Base-by-base conservation (phyloP, 2,329 filamentous ascomycete genomes). In the Tolypocladium sp. region DNA sequence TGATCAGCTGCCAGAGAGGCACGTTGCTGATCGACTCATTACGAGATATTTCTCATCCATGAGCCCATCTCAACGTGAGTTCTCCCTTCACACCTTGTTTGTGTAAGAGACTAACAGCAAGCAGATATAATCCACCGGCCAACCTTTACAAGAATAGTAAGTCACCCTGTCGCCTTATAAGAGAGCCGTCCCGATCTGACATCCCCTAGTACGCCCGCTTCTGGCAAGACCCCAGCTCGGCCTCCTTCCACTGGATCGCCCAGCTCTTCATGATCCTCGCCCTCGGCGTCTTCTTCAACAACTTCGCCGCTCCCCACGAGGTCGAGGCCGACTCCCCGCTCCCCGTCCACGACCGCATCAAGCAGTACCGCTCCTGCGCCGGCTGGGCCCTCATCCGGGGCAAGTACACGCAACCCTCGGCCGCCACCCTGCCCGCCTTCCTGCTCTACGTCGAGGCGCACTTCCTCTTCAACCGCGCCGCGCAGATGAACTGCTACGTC, bases 401-500 rank as follows among this genome's bases (percentile, higher is more conserved):
- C 4, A 79, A 79, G 61, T 84, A 82, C 65, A 76, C 76, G 1
- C 76, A 77, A 46, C 81, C 82, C 1, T 77, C 74, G 20, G 68
- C 72, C 15, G 71, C 71, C 54, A 83, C 79, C 1, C 70, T 84
- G 35, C 78, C 79, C 55, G 77, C 80, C 2, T 75, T 84, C 53
- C 61, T 83, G 15, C 69, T 83, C 33, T 83, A 81, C 60, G 70
- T 78, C 22, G 82, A 85, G 67, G 74, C 76, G 0, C 77, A 83
- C 61, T 85, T 84, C 63, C 62, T 84, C 20, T 70, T 79, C 54
- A 80, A 77, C 67, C 76, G 77, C 27, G 73, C 75, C 13, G 77
- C 76, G 40, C 80, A 82, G 68, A 79, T 80, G 68, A 79, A 78
- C 63, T 80, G 79, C 66, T 85, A 82, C 66, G 67, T 85, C 37